Percentiles rank a stretch among this genome's conserved stretches.
phyloP scores from a whole-genome alignment of 2,329 filamentous ascomycete genomes.

The Colletotrichum acutatum region DNA sequence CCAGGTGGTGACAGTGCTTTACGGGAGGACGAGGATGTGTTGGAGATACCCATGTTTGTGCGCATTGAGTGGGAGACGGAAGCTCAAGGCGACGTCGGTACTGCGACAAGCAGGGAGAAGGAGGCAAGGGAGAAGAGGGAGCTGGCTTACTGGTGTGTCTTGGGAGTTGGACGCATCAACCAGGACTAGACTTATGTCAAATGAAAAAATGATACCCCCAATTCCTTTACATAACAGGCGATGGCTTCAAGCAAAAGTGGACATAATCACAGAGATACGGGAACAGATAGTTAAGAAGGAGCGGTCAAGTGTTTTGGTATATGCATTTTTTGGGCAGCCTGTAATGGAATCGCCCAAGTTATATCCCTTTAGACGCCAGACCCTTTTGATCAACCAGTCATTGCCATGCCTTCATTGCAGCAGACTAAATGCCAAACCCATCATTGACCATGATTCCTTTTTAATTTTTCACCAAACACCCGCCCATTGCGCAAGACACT shows the following conservation, averaged over 20 bases:
- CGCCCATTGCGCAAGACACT: conserved; percentile 32
- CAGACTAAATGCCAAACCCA: conserved; percentile 35
- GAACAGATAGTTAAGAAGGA: conserved; percentile 20
- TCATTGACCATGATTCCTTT: conserved; percentile 35
- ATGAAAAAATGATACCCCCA: conserved; percentile 57
- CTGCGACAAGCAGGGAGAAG: conserved; percentile 62
- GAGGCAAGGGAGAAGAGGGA: conserved; percentile 83
- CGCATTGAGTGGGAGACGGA: conserved; percentile 90
- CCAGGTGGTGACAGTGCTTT: conserved; percentile 47
- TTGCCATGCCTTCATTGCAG: conserved; percentile 35
- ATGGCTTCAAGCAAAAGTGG: background rate
- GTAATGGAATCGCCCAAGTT: conserved; percentile 59
- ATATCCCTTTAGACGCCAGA: conserved; percentile 60
- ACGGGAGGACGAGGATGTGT: conserved; percentile 68
- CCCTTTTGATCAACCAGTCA: conserved; percentile 47
- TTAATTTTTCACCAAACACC: conserved; percentile 9
- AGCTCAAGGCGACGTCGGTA: conserved; percentile 71
- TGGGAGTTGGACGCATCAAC: conserved; percentile 86
- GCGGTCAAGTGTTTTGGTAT: conserved; percentile 40
- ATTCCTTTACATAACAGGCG: background rate
- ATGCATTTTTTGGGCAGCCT: conserved; percentile 51
- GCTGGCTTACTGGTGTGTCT: conserved; percentile 93
- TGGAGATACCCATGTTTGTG: conserved; percentile 96
- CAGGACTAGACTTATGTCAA: conserved; percentile 46
- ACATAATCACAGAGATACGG: conserved; percentile 2